Percentiles rank a stretch among this genome's conserved stretches.
Conservation (phyloP, 345 rosid genomes). For the Aurinia saxatilis region DNA sequence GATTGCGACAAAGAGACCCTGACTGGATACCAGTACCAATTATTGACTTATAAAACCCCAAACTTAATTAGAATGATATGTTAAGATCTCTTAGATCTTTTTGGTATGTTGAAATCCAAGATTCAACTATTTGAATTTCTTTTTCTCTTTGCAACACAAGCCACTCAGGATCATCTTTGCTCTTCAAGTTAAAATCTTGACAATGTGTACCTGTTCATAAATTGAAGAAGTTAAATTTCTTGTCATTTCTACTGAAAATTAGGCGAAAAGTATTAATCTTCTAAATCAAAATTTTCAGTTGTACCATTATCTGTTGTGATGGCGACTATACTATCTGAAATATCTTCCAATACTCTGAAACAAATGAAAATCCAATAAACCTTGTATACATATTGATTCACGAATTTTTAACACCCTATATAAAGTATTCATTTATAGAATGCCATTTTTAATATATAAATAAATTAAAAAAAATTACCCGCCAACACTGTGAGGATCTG, state of each 20-base stretch:
- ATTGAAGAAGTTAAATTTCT: no score
- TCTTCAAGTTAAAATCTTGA: slow-evolving; percentile 20
- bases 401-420: no score
- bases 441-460: no score
- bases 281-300: background rate
- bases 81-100: no score
- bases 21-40: no score
- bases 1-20: no score
- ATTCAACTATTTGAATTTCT: slow-evolving; percentile 31
- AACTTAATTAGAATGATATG: no score
- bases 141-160: slow-evolving; percentile 25
- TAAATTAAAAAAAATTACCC: no score
- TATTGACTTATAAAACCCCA: no score
- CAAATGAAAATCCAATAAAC: background rate
- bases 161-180: slow-evolving; percentile 37
- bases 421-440: no score
- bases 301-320: slow-evolving; percentile 22
- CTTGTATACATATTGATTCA: no score
- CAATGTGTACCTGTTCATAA: slow-evolving; percentile 39
- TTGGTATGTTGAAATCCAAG: no score
- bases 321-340: slow-evolving; percentile 37
- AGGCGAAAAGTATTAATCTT: background rate
- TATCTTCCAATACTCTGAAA: slow-evolving; percentile 37
- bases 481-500: slow-evolving; percentile 40
- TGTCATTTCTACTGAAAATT: background rate